Evolutionary conservation across 2,329 filamentous ascomycete genomes (phyloP).

Genomic region (Stemphylium beticola): DNA sequence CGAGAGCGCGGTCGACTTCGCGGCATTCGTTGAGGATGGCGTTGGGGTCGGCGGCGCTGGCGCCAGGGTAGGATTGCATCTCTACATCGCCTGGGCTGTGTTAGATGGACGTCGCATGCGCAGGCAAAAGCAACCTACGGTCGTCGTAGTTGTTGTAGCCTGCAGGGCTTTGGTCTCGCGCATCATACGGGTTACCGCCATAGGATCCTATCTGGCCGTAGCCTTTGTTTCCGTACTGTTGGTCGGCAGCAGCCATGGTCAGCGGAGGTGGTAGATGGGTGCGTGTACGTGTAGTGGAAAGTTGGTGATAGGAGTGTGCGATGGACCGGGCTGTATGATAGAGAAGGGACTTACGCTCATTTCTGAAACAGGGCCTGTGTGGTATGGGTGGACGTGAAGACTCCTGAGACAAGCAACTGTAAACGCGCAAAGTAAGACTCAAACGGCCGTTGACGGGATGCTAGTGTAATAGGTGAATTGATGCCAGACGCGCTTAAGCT

Average conservation of each 20-base stretch:
- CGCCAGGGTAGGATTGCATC: conserved; percentile 66
- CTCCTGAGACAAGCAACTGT: conserved; percentile 45
- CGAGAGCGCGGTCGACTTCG: conserved; percentile 78
- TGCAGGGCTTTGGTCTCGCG: conserved; percentile 40
- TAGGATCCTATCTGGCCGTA: conserved; percentile 51
- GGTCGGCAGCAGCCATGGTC: conserved; percentile 28
- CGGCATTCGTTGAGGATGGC: conserved; percentile 84
- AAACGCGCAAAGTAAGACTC: conserved; percentile 19
- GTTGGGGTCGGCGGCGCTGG: conserved; percentile 63
- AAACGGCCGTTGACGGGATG: conserved; percentile 4
- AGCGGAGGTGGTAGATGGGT: conserved; percentile 12
- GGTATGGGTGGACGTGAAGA: conserved; percentile 36
- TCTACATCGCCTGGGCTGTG: conserved; percentile 60
- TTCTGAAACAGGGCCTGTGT: conserved; percentile 45
- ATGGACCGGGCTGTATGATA: conserved; percentile 14
- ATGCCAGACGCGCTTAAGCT: conserved; percentile 11
- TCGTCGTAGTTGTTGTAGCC: conserved; percentile 63
- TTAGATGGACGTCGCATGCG: conserved; percentile 31
- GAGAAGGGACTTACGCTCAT: conserved; percentile 47
- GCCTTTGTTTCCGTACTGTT: conserved; percentile 51
- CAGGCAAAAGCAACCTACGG: conserved; percentile 40
- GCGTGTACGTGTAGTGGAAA: conserved; percentile 10
- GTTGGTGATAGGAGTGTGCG: conserved; percentile 11
- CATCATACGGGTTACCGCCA: conserved; percentile 53
- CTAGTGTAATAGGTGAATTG: conserved; percentile 1